Evolutionary conservation across 1,284 basidiomycete species (phyloP), one percentile per base, ranked within the genome.

Genomic region (Heimioporus retisporus): DNA sequence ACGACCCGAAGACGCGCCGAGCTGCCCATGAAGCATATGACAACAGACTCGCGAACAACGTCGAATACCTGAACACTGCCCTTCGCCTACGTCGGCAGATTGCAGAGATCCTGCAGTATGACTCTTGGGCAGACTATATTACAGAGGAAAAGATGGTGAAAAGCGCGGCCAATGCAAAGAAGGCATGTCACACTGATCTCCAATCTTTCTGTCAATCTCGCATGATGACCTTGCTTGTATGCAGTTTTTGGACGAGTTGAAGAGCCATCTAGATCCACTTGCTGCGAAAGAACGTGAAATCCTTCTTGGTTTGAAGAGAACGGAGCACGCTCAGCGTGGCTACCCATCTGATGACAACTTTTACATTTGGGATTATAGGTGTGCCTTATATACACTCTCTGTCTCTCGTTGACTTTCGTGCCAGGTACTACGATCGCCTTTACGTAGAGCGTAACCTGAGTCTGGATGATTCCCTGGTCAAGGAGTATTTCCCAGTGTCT

Each of bases 121-220:
- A 87, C n/a, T 94, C 88, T 21, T 95, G 93, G 90, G 93, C 93
- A 2, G 93, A 93, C 76, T 95, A 90, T 75, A 79, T 90, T 31
- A 93, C 93, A 0, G 93, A 96, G 75, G 86, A 88, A 63, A 95
- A 95, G 82, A 95, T 96, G 94, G 88, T 93, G 68, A 95, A 95
- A 50, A 77, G 65, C n/a, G 78, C 71, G 7, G 69, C 68, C 77
- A 86, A 83, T 46, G 89, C 87, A 3, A 81, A 87, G 57, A 84
- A 84, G 58, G 89, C 92, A 3, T 77, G 83, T 71, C 40, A 40
- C 43, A 48, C 48, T 44, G 6, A 55, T 13, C 35, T 15, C 43
- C 15, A 55, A n/a, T 64, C 19, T 65, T 57, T 46, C 28, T 42
- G 35, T 40, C 35, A 11, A 35, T 35, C 35, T 15, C 40, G 6